phyloP scores from a whole-genome alignment of 305 asterid genomes.

The Rubia balearica region DNA sequence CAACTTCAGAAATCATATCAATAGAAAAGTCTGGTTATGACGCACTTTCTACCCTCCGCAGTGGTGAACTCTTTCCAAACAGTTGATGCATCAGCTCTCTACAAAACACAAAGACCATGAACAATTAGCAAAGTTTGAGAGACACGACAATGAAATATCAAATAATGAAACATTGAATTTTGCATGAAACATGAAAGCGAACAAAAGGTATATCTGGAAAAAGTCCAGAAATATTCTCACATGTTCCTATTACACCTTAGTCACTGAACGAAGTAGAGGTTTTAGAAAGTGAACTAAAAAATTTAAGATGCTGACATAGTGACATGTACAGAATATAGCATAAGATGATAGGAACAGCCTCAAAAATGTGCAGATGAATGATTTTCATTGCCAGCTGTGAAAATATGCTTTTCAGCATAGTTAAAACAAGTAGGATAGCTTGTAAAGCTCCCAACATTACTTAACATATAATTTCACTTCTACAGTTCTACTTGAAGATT shows the following conservation, averaged over 20 bases:
- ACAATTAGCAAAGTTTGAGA: conserved; percentile 7
- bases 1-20: not conserved
- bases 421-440: not conserved
- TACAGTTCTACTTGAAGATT: not conserved
- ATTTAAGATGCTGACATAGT: not conserved
- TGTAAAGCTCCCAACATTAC: not conserved
- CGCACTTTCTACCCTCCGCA: conserved; percentile 95
- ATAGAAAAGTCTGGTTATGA: conserved; percentile 8
- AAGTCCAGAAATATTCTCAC: not conserved
- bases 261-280: not conserved
- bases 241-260: not conserved
- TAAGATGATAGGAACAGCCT: not conserved
- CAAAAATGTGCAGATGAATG: not conserved
- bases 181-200: not conserved
- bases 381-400: no score
- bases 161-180: conserved; percentile 1
- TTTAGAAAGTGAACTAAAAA: not conserved
- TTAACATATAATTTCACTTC: not conserved
- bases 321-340: not conserved
- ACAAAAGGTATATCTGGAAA: not conserved
- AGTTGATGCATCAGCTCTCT: conserved; percentile 98
- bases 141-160: conserved; percentile 4
- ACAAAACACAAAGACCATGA: conserved; percentile 20
- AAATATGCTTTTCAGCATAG: no score
- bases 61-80: conserved; percentile 98